Percentiles rank a stretch among this genome's conserved stretches.
Conservation (phyloP, 2,329 filamentous ascomycete species). For the Mariannaea sp. region DNA sequence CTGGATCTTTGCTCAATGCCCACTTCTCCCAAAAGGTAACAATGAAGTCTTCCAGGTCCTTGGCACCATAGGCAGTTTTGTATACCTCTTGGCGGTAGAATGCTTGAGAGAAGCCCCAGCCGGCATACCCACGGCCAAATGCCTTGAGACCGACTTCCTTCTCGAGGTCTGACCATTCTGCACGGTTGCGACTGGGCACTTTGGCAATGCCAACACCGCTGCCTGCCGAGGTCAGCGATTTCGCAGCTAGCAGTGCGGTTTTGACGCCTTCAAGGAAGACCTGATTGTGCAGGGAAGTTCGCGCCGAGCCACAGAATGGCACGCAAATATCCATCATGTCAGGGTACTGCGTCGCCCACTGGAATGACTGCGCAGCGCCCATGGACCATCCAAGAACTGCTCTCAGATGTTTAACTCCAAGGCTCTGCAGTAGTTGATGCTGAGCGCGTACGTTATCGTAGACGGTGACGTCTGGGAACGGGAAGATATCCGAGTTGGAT, state of each 20-base stretch:
- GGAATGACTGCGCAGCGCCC: constrained; percentile 59
- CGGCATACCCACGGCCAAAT: constrained; percentile 75
- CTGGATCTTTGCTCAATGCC: constrained; percentile 74
- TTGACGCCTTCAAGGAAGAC: constrained; percentile 61
- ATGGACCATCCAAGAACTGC: constrained; percentile 61
- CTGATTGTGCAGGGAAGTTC: constrained; percentile 57
- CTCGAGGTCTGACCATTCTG: constrained; percentile 49
- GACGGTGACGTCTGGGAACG: constrained; percentile 53
- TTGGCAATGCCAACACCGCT: constrained; percentile 38
- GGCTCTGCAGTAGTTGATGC: constrained; percentile 46
- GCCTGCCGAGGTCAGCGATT: constrained; percentile 56
- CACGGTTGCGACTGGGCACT: constrained; percentile 26
- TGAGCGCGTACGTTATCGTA: constrained; percentile 59
- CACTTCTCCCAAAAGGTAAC: constrained; percentile 76
- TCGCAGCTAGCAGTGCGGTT: constrained; percentile 50
- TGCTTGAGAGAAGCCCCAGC: constrained; percentile 79
- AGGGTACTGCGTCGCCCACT: constrained; percentile 56
- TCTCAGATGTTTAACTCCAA: constrained; percentile 50
- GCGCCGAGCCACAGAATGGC: constrained; percentile 56
- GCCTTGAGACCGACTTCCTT: constrained; percentile 62
- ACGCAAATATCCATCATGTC: constrained; percentile 52
- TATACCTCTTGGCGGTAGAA: constrained; percentile 78
- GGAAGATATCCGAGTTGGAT: constrained; percentile 49
- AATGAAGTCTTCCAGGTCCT: constrained; percentile 75
- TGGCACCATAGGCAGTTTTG: constrained; percentile 66